Conservation (phyloP, 208 protist genomes). For the Leptomonas seymouri region DNA sequence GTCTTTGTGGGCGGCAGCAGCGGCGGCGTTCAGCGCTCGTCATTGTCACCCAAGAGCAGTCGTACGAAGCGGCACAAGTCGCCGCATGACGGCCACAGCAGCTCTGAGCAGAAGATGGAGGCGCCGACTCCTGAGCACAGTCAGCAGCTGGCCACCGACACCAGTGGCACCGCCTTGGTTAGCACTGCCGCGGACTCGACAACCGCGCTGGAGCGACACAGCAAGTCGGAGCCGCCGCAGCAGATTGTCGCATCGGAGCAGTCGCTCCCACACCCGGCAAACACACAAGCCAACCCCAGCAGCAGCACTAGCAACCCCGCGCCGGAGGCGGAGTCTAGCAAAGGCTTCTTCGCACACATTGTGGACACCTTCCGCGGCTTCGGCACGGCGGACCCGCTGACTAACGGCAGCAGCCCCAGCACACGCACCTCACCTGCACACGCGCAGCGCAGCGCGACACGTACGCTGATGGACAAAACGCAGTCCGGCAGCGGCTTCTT, state of each 20-base stretch:
- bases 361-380: conserved; percentile 14
- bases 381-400: neutral
- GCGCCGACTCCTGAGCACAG: neutral
- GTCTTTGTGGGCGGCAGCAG: conserved; percentile 26
- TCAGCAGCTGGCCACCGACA: neutral
- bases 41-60: neutral
- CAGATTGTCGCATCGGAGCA: conserved; percentile 3
- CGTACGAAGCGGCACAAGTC: conserved; percentile 4
- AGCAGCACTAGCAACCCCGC: neutral
- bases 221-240: conserved; percentile 8
- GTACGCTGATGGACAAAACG: neutral
- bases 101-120: neutral
- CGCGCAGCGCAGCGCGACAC: neutral
- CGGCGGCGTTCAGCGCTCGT: conserved; percentile 23
- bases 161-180: neutral
- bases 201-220: neutral
- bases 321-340: conserved; percentile 6
- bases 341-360: conserved; percentile 21
- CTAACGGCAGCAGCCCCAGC: neutral
- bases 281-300: neutral
- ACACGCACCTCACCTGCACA: neutral
- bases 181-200: neutral
- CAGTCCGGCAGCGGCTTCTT: conserved; percentile 3
- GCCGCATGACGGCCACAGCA: neutral
- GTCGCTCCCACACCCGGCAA: neutral